phyloP scores from a whole-genome alignment of 2,329 filamentous ascomycete genomes.

The Colletotrichum brevisporum region DNA sequence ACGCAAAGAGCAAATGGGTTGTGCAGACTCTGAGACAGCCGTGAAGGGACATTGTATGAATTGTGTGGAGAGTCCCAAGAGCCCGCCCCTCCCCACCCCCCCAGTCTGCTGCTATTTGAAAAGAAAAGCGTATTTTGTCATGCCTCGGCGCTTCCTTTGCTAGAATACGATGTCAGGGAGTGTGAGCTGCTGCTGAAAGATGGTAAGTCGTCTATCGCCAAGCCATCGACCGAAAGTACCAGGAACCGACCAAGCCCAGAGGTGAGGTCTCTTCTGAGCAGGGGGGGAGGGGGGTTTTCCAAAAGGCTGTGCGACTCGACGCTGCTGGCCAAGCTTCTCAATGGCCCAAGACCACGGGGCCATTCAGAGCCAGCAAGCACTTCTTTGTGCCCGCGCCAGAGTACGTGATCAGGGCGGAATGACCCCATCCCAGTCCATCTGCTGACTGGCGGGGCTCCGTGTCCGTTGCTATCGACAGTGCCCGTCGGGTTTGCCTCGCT shows the following conservation, averaged over 20 bases:
- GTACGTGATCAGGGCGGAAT: conserved; percentile 25
- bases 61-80: conserved; percentile 52
- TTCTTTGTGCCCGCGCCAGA: conserved; percentile 31
- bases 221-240: conserved; percentile 39
- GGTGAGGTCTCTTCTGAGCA: conserved; percentile 25
- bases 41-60: conserved; percentile 51
- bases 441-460: conserved; percentile 4
- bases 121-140: conserved; percentile 37
- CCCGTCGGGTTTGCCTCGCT: conserved; percentile 2
- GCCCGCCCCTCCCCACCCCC: conserved; percentile 28
- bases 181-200: conserved; percentile 26
- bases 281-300: conserved; percentile 6
- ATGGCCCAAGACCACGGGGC: conserved; percentile 35
- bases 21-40: conserved; percentile 62
- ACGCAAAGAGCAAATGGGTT: conserved; percentile 51
- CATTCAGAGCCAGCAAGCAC: conserved; percentile 33
- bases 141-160: conserved; percentile 25
- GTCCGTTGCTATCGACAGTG: conserved; percentile 10
- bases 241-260: conserved; percentile 17
- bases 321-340: conserved; percentile 34
- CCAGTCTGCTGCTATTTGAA: conserved; percentile 44
- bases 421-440: conserved; percentile 21
- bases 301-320: conserved; percentile 29
- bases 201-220: conserved; percentile 27
- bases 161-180: conserved; percentile 31